Base-by-base conservation (phyloP, 768 basidiomycete genomes). In the Wakefieldia striispora region DNA sequence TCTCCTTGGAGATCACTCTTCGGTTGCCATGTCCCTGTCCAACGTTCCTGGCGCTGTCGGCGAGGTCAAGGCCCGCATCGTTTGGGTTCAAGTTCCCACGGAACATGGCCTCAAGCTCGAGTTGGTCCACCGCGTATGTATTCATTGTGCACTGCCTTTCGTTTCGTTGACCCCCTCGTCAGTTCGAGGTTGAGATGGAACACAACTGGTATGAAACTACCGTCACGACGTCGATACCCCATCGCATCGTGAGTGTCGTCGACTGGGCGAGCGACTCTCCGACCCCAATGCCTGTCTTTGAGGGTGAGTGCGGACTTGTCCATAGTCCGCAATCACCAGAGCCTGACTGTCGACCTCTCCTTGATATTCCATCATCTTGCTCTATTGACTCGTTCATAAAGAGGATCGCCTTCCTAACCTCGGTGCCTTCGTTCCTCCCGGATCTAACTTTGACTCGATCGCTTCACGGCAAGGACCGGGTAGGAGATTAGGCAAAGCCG, bases 151-250 rank as follows among this genome's bases (percentile, higher is more conserved):
- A 13, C n/a, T 16, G 17, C 8, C 5, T 11, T 36, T 12, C 23
- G 6, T 20, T 11, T 24, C 5, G 5, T 40, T 60, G n/a, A 58
- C 11, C 14, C 3, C n/a, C n/a, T n/a, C 10, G 5, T 14, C 39
- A 16, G 83, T 88, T 94, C 60, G 91, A 94, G 64, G 87, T 95
- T 39, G 88, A 93, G 76, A 91, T 95, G 88, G 64, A 84, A 62
- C 85, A 97, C 71, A 97, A 94, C 70, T 95, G 91, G 91, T 98
- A 98, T 59, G 93, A 97, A 68, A 81, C 92, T 4, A 79, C 90
- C 19, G 85, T 99, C 36, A 84, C 88, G 11, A 83, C 81, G 1
- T 65, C 71, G 24, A 67, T 77, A n/a, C 88, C 91, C 21, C 85
- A 92, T 63, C 78, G 83, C 53, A 84, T 94, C 57, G 72, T 97